Evolutionary conservation across 768 basidiomycete species (phyloP), one percentile per base, ranked within the genome.

Genomic region (Pleurotus salmoneostramineus): DNA sequence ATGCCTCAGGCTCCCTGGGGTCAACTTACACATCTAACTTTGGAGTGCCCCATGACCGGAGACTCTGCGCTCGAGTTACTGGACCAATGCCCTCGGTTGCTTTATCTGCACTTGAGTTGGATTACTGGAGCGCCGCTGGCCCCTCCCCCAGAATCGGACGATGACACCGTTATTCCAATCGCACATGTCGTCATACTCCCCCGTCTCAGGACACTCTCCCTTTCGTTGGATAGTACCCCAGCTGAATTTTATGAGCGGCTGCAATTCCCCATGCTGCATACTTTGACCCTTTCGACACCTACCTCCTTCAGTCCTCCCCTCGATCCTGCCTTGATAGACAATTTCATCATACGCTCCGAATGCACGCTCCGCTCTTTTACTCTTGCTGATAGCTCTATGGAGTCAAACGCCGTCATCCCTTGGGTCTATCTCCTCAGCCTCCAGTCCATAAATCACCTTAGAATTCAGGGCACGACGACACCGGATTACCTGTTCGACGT

Each of bases 361-460:
- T 55, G 52, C 27, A 55, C 17, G 12, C 52, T 55, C 8, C 43
- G 40, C 17, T 55, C 52, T 17, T 55, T 55, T 27, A 55, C 52
- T 12, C 52, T 55, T 5, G 15, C 52, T 15, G 52, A 55, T 43
- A 36, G 17, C 14, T 27, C 36, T 12, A 43, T 43, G 10, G 15
- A 17, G 0, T 17, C 14, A 21, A 40, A 21, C 15, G 36, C 40
- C 15, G 11, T 55, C 1, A 31, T 43, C 15, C 52, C 40, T 21
- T 55, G 52, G 52, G 21, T 55, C 7, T 33, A 33, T 6, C 52
- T 55, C 1, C 52, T 40, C 37, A 40, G 36, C 14, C 35, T 55
- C n/a, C 52, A 55, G 32, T 42, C 52, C 17, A n/a, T 55, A 6
- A n/a, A 15, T 31, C 52, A 42, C 14, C 52, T 55, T 14, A 55